These are phyloP conservation scores for Clausena lansium DNA, from an alignment of 345 rosid species.

Conservation along the genomic window DNA sequence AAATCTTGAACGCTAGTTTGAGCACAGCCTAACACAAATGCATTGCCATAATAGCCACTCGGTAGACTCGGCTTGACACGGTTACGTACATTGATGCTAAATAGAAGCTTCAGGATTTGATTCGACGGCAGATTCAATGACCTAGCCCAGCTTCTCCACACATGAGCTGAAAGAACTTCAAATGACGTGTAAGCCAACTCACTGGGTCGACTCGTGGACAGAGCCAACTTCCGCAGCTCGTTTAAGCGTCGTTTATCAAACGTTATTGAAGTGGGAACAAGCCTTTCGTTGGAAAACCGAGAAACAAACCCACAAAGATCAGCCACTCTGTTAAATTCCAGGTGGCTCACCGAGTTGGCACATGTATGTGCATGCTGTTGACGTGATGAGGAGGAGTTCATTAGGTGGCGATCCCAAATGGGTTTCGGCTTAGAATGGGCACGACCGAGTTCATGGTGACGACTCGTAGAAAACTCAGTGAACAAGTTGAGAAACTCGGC, in stretches of 20 bases:
- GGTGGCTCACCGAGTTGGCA: constrained; percentile 33
- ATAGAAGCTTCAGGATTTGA: constrained; percentile 67
- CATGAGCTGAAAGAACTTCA: constrained; percentile 77
- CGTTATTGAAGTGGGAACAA: constrained; percentile 57
- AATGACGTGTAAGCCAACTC: constrained; percentile 53
- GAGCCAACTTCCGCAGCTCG: constrained; percentile 55
- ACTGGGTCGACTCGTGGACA: constrained; percentile 24
- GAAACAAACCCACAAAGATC: constrained; percentile 59
- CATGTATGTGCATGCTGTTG: not conserved
- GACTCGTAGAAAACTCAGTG: constrained; percentile 45
- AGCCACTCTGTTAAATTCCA: constrained; percentile 55
- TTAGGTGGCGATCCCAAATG: constrained; percentile 75
- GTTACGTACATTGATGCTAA: constrained; percentile 62
- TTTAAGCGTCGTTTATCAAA: constrained; percentile 40
- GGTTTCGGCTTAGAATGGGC: constrained; percentile 31
- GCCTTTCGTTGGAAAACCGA: constrained; percentile 58
- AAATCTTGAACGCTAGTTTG: constrained; percentile 57
- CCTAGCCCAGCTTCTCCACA: constrained; percentile 87
- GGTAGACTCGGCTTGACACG: constrained; percentile 76
- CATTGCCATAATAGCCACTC: constrained; percentile 78
- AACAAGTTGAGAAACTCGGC: constrained; percentile 65
- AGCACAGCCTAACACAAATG: constrained; percentile 76
- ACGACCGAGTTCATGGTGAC: not conserved
- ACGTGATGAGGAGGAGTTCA: constrained; percentile 30
- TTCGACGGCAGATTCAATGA: constrained; percentile 60